These are phyloP conservation scores for Aschersonia sp. DNA, from an alignment of 2,329 filamentous ascomycete genomes.

Conservation along the genomic window DNA sequence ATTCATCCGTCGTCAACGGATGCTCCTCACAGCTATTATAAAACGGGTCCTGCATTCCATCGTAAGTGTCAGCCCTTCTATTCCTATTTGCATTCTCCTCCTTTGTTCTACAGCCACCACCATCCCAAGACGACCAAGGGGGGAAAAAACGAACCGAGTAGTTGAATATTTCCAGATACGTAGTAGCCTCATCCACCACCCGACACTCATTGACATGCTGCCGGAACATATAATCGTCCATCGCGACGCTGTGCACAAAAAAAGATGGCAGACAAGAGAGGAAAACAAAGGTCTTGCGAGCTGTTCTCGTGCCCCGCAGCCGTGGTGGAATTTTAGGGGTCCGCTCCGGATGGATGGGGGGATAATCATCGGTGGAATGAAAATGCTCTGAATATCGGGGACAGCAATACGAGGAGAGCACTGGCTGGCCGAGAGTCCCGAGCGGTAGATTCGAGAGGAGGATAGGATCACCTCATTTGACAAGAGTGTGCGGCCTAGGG, in stretches of 20 bases:
- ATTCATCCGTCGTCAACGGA: slow-evolving; percentile 36
- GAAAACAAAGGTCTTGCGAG: not conserved
- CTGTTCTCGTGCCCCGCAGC: too few species aligned
- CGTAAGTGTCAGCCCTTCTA: not conserved
- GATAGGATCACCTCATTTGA: too few species aligned
- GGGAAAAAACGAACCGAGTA: slow-evolving; percentile 32
- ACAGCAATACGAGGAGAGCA: too few species aligned
- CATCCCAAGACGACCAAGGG: not conserved
- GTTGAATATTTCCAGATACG: slow-evolving; percentile 44
- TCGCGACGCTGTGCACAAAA: slow-evolving; percentile 11
- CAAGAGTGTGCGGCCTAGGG: too few species aligned
- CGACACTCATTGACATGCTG: slow-evolving; percentile 31
- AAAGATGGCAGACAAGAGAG: not conserved
- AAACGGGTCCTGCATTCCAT: slow-evolving; percentile 27
- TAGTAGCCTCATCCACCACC: slow-evolving; percentile 34
- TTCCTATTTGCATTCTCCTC: not conserved
- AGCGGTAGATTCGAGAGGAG: too few species aligned
- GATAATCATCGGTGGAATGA: too few species aligned
- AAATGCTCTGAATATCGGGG: too few species aligned
- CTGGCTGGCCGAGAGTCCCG: too few species aligned
- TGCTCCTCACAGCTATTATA: slow-evolving; percentile 37
- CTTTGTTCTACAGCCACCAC: not conserved
- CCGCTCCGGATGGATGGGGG: too few species aligned
- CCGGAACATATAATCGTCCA: slow-evolving; percentile 47
- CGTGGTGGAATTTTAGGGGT: too few species aligned